These are phyloP conservation scores for Chlorella sorokiniana DNA, from an alignment of 139 green algal species.

Conservation along the genomic window DNA sequence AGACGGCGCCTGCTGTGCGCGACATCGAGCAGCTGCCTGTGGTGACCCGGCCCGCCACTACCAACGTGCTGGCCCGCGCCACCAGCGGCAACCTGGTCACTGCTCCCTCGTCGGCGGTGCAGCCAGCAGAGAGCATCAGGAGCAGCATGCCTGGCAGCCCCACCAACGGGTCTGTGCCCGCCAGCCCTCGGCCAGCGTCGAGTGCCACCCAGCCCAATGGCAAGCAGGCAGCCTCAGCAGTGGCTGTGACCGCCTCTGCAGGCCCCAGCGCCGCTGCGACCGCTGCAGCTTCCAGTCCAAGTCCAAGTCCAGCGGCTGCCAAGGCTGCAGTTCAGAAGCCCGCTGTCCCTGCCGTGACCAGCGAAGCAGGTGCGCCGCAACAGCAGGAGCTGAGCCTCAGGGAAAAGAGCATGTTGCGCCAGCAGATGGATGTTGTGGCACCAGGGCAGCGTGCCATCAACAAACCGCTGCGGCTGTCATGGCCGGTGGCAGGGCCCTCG, in stretches of 20 bases:
- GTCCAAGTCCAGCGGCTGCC: too few relatives aligned
- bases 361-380: too few relatives aligned
- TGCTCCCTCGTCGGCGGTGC: background rate
- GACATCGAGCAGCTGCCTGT: constrained; percentile 1
- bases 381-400: too few relatives aligned
- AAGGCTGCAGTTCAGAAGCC: too few relatives aligned
- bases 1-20: background rate
- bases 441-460: too few relatives aligned
- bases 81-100: constrained; percentile 15
- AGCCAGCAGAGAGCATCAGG: background rate
- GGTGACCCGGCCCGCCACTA: background rate
- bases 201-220: background rate
- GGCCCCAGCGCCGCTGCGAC: background rate
- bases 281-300: too few relatives aligned
- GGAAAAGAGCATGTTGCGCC: too few relatives aligned
- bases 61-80: constrained; percentile 9
- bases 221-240: background rate
- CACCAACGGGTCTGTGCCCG: background rate
- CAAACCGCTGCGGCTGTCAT: too few relatives aligned
- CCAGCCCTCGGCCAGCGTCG: background rate
- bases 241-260: background rate
- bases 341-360: too few relatives aligned
- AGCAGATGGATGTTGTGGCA: too few relatives aligned
- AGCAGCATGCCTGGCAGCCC: background rate
- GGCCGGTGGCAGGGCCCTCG: too few relatives aligned